Evolutionary conservation across 495 filamentous ascomycete genomes (phyloP), one percentile per base, ranked within the genome.

Genomic region (Penicillium turbatum): DNA sequence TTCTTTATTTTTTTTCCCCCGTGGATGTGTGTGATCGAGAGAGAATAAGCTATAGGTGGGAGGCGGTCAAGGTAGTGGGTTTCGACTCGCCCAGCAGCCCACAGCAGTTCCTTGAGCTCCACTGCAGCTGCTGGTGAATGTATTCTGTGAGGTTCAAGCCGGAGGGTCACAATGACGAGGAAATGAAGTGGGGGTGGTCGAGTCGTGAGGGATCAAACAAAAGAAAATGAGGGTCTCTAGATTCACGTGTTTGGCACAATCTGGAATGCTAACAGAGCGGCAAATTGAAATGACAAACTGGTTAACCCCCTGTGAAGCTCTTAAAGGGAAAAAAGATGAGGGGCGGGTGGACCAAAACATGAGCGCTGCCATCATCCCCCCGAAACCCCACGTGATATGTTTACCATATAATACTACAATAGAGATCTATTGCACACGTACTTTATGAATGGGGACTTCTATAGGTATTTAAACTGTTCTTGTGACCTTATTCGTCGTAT

Each of bases 281-380:
- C 40, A 27, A 30, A 43, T 35, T 32, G 13, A 35, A 40, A 19
- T 24, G 39, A 43, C 21, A 32, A n/a, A 31, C 36, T 38, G 19
- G 47, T 4, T 34, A 21, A 24, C 21, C n/a, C 26, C 42, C 21
- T 46, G 44, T 41, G 48, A 24, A 50, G 45, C 45, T 46, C 46
- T 44, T 15, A 30, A 24, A n/a, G n/a, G n/a, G 58, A 50, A 52
- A 42, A 56, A 45, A 53, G 59, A 54, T 48, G 60, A 62, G 62
- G 62, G 60, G 62, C 62, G 62, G 59, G 62, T 62, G 62, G 60
- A 60, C 51, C 62, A 65, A 65, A 65, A 65, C 62, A 63, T 55
- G 29, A 38, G 27, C 44, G 54, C 24, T 29, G 36, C 27, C 40
- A 35, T 44, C 40, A 35, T 44, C 26, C 41, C 19, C 40, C 41